Base-by-base conservation (phyloP, 2,329 filamentous ascomycete genomes). In the Epichloe scottii region DNA sequence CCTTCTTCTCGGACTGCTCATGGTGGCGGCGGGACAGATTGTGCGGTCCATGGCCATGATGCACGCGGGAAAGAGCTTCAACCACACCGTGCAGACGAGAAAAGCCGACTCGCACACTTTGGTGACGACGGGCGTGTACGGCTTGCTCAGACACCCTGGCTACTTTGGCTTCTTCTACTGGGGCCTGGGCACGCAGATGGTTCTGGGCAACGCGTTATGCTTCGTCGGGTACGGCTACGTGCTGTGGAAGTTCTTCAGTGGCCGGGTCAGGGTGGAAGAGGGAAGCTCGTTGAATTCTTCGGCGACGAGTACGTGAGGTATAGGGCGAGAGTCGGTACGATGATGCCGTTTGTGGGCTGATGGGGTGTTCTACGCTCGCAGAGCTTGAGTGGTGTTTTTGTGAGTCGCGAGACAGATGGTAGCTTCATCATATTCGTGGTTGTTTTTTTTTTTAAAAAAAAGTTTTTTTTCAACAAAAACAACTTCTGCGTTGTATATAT, bases 121-220 rank as follows among this genome's bases (percentile, higher is more conserved):
- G n/a, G 87, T 98, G 3, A 95, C 85, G 0, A 73, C 73, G 30
- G 93, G 93, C 0, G 71, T 97, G 35, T 98, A 97, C 66, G 71
- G 72, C 7, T 66, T 77, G 43, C 71, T 94, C 49, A 75, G 93
- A 23, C 93, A 98, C 67, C 93, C 93, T 12, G 86, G 85, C 53
- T 98, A 98, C 69, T 96, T 97, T 71, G 93, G 91, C 3, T 98
- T 96, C 72, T 98, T 95, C 68, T 97, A 89, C 82, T 98, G 91
- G 91, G 89, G 87, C 0, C 63, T 97, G n/a, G 93, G 93, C 5
- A 95, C 90, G 12, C 93, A 98, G 73, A 63, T 97, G 42, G 81
- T 95, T 50, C 74, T 96, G 56, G 91, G 91, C 17, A 98, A 98
- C 68, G 69, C 78, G 8, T 57, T 95, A 2, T 95, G 89, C 64